Evolutionary conservation across 2,329 filamentous ascomycete species (phyloP).

Genomic region (Ceratocystis eucalypticola): DNA sequence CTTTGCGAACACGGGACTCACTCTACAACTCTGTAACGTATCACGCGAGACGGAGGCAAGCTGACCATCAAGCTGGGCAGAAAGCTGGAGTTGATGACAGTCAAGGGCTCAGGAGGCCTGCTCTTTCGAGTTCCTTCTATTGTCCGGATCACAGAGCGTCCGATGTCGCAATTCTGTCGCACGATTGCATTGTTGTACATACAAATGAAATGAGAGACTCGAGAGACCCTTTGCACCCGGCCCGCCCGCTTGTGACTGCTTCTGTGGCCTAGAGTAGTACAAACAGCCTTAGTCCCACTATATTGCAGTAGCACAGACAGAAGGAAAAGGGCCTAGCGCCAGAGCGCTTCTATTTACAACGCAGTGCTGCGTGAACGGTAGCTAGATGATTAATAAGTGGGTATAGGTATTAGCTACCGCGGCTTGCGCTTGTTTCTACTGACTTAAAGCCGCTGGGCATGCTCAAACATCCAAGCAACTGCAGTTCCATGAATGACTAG

Average conservation of each 20-base stretch:
- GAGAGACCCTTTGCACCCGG: background rate
- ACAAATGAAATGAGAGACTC: background rate
- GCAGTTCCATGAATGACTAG: conserved; percentile 6
- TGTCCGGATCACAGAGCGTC: background rate
- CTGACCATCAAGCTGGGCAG: background rate
- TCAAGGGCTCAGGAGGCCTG: no score
- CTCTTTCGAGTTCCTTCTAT: background rate
- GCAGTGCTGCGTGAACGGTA: background rate
- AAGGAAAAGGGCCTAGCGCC: background rate
- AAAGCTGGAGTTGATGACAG: no score
- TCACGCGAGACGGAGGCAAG: background rate
- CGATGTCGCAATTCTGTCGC: no score
- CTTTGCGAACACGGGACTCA: background rate
- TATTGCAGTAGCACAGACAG: background rate
- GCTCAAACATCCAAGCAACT: background rate
- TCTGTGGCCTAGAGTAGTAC: background rate
- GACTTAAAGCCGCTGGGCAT: no score
- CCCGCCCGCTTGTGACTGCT: background rate
- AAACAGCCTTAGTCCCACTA: background rate
- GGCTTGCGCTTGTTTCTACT: no score
- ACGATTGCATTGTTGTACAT: background rate
- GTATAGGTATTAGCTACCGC: no score
- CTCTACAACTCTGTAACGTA: background rate
- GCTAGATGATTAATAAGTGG: no score
- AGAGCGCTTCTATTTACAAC: background rate